Evolutionary conservation across 2,329 filamentous ascomycete species (phyloP).

Genomic region (Coniochaeta sp.): DNA sequence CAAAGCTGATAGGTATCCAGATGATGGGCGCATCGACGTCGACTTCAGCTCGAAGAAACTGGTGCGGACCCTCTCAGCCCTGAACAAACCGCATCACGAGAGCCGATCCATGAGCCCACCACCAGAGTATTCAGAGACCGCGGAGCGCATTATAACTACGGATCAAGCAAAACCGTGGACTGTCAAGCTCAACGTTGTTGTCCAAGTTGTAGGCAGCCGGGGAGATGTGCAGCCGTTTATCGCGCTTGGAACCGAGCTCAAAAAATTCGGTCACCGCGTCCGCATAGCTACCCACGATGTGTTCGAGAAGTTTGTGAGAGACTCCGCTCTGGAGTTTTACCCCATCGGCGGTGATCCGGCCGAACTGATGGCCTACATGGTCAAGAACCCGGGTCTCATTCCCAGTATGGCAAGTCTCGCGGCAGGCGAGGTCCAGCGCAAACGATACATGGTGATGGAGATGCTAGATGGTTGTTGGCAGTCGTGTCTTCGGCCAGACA

Average conservation of each 20-base stretch:
- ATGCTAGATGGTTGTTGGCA: constrained; percentile 80
- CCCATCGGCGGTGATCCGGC: constrained; percentile 66
- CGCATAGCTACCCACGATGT: constrained; percentile 64
- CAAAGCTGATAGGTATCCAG: too few species aligned
- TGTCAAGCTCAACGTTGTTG: constrained; percentile 70
- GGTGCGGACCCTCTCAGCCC: too few species aligned
- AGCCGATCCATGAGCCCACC: too few species aligned
- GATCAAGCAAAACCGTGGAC: too few species aligned
- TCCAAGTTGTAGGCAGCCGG: constrained; percentile 67
- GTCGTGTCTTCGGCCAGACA: constrained; percentile 67
- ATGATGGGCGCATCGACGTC: too few species aligned
- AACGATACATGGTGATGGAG: constrained; percentile 66
- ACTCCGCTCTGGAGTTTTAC: constrained; percentile 69
- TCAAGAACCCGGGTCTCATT: constrained; percentile 81
- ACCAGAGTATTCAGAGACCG: too few species aligned
- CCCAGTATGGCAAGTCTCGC: constrained; percentile 70
- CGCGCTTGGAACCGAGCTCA: constrained; percentile 57
- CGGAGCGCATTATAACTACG: too few species aligned
- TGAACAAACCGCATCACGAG: too few species aligned
- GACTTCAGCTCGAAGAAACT: too few species aligned
- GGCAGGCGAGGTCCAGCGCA: constrained; percentile 67
- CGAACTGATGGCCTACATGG: constrained; percentile 82
- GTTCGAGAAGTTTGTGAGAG: constrained; percentile 61
- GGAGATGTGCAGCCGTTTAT: constrained; percentile 73
- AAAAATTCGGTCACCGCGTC: constrained; percentile 62